Evolutionary conservation across 2,329 filamentous ascomycete species (phyloP).

Genomic region (Penicillium sp.): DNA sequence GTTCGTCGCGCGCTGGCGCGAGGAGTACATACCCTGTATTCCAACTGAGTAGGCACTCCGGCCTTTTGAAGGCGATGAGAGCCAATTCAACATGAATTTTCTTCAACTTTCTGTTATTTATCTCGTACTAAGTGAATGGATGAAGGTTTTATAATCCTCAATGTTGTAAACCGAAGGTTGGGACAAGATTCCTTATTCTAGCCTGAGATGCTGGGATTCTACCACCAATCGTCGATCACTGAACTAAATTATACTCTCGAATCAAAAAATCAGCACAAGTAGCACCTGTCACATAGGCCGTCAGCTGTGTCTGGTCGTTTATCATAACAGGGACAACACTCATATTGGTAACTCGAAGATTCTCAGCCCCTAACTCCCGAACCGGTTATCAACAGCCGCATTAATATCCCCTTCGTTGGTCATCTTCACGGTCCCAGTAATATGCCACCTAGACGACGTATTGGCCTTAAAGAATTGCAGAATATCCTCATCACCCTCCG

Average conservation of each 20-base stretch:
- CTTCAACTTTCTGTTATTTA: neutral
- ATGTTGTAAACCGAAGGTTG: neutral
- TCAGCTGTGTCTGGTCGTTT: slow-evolving; percentile 54
- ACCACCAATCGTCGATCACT: neutral
- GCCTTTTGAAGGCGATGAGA: neutral
- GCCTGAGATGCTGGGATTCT: neutral
- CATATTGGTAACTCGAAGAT: slow-evolving; percentile 45
- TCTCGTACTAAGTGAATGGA: neutral
- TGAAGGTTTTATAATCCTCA: neutral
- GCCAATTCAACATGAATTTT: neutral
- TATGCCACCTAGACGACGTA: slow-evolving; percentile 54
- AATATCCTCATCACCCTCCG: slow-evolving; percentile 56
- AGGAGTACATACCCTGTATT: neutral
- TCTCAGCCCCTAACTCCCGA: slow-evolving; percentile 40
- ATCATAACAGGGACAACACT: slow-evolving; percentile 43
- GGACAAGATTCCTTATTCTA: neutral
- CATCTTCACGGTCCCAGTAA: slow-evolving; percentile 60
- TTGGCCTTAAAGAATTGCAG: slow-evolving; percentile 47
- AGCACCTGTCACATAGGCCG: slow-evolving; percentile 55
- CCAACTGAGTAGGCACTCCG: neutral
- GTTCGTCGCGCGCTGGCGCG: neutral
- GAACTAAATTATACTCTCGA: slow-evolving; percentile 43
- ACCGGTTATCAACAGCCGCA: slow-evolving; percentile 50
- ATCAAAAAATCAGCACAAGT: slow-evolving; percentile 54
- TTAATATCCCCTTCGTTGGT: slow-evolving; percentile 45